Evolutionary conservation across 192 early-diverging fungal genomes (phyloP), one percentile per base, ranked within the genome.

Genomic region (Spinellus fusiger): DNA sequence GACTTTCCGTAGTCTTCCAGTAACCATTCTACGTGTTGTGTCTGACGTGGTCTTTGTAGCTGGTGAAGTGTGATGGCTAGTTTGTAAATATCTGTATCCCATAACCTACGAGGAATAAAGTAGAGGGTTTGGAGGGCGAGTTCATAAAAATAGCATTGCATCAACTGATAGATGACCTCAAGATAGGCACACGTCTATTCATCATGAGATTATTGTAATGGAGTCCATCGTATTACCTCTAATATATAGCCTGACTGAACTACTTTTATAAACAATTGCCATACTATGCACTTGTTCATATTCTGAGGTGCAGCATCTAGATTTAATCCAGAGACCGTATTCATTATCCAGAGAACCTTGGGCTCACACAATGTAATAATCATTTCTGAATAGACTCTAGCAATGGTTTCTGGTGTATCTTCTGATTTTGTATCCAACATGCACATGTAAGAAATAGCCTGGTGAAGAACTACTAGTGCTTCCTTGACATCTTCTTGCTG

Each of bases 41-140:
- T 44, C 7, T 66, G 56, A 29, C 50, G 49, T 1, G 64, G 64
- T 4, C 32, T 35, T 33, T 59, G 49, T 28, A 66, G 51, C 12
- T 59, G 49, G 47, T 66, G 64, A 31, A 66, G 51, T 26, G 56
- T 18, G 1, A 66, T 59, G 0, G 64, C 64, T 15, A 52, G 22
- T 34, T 57, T 58, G 29, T 66, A 66, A 5, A 49, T 51, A 20
- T 40, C 49, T 10, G 64, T 66, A 22, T 66, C 57, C 64, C 64
- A 66, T 23, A 51, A 27, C n/a, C 57, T 32, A 7, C 64, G 56
- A 9, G 64, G 64, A 10, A 66, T 13, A 18, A 50, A 59, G 20
- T 66, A 66, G n/a, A 66, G 35, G 12, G 64, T 57, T 27, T 66
- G 56, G 28, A 59, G 46, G 26, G 64, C 64, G 13, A 66, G 38